Conservation (phyloP, 1,139 yeast genomes). For the Geotrichum klebahnii region DNA sequence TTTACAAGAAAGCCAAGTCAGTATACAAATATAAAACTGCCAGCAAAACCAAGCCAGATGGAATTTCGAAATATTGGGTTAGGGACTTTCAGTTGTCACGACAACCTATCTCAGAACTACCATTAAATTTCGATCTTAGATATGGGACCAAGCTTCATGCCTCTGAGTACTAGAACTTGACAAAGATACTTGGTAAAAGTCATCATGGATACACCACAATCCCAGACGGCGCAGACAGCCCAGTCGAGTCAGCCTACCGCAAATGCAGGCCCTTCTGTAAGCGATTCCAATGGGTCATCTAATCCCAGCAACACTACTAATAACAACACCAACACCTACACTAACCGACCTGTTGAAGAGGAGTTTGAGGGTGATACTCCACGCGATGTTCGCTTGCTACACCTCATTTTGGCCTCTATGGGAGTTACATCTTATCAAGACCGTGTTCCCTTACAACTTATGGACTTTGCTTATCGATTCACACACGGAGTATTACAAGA, state of each 20-base stretch:
- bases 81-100: too few relatives aligned
- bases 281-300: not conserved
- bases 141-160: too few relatives aligned
- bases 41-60: too few relatives aligned
- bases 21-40: too few relatives aligned
- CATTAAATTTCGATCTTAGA: too few relatives aligned
- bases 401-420: slow-evolving; percentile 87
- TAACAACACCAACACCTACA: slow-evolving; percentile 5
- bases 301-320: slow-evolving; percentile 6
- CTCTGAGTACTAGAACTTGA: too few relatives aligned
- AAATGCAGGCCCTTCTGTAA: not conserved
- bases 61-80: too few relatives aligned
- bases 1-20: not conserved
- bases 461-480: slow-evolving; percentile 94
- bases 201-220: not conserved
- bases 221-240: not conserved
- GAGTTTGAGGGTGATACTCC: slow-evolving; percentile 46
- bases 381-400: slow-evolving; percentile 84
- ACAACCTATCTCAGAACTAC: too few relatives aligned
- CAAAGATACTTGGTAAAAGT: not conserved
- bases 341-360: slow-evolving; percentile 12
- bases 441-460: slow-evolving; percentile 87
- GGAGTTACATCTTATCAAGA: slow-evolving; percentile 90
- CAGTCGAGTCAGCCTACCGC: not conserved
- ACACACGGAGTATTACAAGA: slow-evolving; percentile 83